Percentiles rank a stretch among this genome's conserved stretches.
These are phyloP conservation scores for Aureobasidium mangrovei DNA, from an alignment of 2,329 filamentous ascomycete species.

Conservation along the genomic window DNA sequence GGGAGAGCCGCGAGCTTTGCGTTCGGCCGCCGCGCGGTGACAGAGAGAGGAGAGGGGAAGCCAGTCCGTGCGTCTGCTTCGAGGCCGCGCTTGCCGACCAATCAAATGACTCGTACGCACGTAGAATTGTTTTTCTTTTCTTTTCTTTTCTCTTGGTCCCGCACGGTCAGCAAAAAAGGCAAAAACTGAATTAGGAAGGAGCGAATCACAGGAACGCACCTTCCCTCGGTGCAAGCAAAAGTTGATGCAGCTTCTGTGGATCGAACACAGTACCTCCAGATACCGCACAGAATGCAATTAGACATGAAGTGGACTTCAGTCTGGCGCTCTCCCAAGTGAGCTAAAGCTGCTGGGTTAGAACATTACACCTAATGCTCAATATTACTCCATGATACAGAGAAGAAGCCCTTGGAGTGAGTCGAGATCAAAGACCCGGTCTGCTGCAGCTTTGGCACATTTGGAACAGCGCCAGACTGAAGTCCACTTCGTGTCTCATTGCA, in stretches of 20 bases:
- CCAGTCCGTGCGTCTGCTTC: background rate
- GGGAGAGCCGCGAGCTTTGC: background rate
- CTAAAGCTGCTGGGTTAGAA: conserved; percentile 23
- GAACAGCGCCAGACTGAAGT: no score
- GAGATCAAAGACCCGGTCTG: no score
- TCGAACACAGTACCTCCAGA: conserved; percentile 32
- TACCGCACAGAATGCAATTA: conserved; percentile 22
- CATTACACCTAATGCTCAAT: no score
- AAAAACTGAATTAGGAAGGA: background rate
- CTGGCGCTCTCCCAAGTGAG: conserved; percentile 32
- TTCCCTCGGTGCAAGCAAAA: no score
- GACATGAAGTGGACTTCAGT: conserved; percentile 29
- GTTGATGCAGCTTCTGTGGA: conserved; percentile 27
- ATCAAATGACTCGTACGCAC: background rate
- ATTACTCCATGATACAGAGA: no score
- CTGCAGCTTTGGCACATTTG: no score
- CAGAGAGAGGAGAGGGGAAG: conserved; percentile 4
- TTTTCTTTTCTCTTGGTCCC: background rate
- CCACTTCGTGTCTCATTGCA: no score
- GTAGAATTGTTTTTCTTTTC: background rate
- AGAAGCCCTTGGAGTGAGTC: no score
- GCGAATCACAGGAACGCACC: no score
- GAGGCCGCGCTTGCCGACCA: background rate
- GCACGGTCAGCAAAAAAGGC: background rate
- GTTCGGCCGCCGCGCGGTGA: background rate